Evolutionary conservation across 2,329 filamentous ascomycete genomes (phyloP).

Genomic region (Xylariomycetidae sp.): DNA sequence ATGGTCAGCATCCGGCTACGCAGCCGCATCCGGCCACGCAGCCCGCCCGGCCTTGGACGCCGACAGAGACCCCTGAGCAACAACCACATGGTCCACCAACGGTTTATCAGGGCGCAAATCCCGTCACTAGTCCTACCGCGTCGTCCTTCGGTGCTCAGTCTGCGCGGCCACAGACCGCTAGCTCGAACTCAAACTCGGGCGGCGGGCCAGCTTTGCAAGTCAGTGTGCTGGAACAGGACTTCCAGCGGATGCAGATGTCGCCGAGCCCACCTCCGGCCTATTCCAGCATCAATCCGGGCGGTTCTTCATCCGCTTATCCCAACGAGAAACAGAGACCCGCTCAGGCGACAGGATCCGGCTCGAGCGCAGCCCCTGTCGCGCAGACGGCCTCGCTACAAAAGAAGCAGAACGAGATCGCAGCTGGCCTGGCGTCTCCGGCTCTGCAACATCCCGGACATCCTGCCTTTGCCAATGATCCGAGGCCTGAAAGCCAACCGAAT

Average conservation of each 20-base stretch:
- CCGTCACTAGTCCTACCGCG: constrained; percentile 54
- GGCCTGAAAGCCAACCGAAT: constrained; percentile 42
- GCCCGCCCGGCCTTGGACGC: constrained; percentile 78
- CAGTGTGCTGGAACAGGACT: constrained; percentile 79
- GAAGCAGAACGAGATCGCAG: constrained; percentile 23
- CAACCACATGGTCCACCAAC: constrained; percentile 86
- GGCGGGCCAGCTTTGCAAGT: constrained; percentile 42
- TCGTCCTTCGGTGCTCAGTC: constrained; percentile 39
- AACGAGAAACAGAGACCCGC: constrained; percentile 67
- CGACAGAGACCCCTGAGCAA: constrained; percentile 82
- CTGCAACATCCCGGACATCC: constrained; percentile 67
- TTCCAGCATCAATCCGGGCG: constrained; percentile 62
- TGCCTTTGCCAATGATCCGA: constrained; percentile 82
- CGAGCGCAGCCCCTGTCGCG: constrained; percentile 21
- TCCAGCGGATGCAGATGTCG: constrained; percentile 72
- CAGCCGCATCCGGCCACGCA: constrained; percentile 42
- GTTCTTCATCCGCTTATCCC: constrained; percentile 58
- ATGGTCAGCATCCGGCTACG: constrained; percentile 50
- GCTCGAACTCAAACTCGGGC: constrained; percentile 20
- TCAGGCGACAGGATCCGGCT: constrained; percentile 19
- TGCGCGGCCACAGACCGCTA: constrained; percentile 27
- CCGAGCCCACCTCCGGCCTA: constrained; percentile 94
- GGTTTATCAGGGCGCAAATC: constrained; percentile 81
- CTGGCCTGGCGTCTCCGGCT: constrained; percentile 40
- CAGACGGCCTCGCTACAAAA: constrained; percentile 28